Conservation (phyloP, 1,139 yeast species). For the Geotrichum klebahnii region DNA sequence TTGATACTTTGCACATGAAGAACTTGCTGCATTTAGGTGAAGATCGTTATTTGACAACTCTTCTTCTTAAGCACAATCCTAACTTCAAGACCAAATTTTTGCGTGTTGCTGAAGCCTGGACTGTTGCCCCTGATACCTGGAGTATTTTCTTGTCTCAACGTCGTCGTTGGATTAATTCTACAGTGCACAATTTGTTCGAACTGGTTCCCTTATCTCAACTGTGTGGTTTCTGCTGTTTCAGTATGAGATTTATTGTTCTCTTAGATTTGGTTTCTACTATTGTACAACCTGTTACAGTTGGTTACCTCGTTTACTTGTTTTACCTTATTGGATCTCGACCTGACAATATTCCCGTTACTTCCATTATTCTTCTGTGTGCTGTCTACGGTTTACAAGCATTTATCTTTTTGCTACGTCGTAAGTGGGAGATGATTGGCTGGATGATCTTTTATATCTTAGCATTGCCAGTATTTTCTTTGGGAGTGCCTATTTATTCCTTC, state of each 20-base stretch:
- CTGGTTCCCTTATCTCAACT: constrained; percentile 36
- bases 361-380: constrained; percentile 37
- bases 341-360: constrained; percentile 38
- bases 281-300: constrained; percentile 39
- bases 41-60: constrained; percentile 44
- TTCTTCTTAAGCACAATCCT: constrained; percentile 38
- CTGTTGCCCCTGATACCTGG: constrained; percentile 40
- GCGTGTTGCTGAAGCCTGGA: constrained; percentile 38
- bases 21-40: constrained; percentile 44
- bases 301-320: constrained; percentile 38
- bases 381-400: constrained; percentile 41
- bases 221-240: constrained; percentile 40
- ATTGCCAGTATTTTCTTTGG: constrained; percentile 40
- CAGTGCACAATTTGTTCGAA: constrained; percentile 40
- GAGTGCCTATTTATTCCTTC: constrained; percentile 41
- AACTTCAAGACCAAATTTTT: constrained; percentile 35
- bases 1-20: constrained; percentile 43
- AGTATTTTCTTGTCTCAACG: constrained; percentile 39
- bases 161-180: constrained; percentile 43
- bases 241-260: constrained; percentile 40
- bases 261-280: constrained; percentile 39
- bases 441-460: constrained; percentile 40
- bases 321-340: constrained; percentile 36
- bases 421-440: constrained; percentile 43
- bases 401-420: constrained; percentile 37